phyloP scores from a whole-genome alignment of 1,284 basidiomycete species.

The Volvariella volvacea region DNA sequence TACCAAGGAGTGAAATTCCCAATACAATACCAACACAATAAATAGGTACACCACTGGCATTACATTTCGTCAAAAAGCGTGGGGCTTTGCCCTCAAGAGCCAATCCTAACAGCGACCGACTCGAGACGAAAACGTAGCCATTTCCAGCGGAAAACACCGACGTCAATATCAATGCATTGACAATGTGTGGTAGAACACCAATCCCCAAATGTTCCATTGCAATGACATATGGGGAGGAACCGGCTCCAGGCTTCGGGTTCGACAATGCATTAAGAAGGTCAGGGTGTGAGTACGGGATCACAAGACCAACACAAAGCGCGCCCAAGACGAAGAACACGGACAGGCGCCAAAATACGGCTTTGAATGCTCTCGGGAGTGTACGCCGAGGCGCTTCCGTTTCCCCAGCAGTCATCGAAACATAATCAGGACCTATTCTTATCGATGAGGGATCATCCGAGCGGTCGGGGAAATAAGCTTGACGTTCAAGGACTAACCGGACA shows the following conservation, averaged over 20 bases:
- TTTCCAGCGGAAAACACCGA: constrained; percentile 76
- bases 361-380: constrained; percentile 35
- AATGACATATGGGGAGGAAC: constrained; percentile 66
- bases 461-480: neutral
- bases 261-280: constrained; percentile 39
- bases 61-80: constrained; percentile 44
- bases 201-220: constrained; percentile 61
- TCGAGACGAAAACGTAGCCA: constrained; percentile 69
- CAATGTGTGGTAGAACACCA: constrained; percentile 53
- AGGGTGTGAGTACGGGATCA: constrained; percentile 60
- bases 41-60: constrained; percentile 58
- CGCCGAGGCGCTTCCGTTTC: constrained; percentile 35
- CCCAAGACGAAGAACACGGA: constrained; percentile 48
- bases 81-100: constrained; percentile 63
- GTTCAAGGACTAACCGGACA: constrained; percentile 23
- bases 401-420: constrained; percentile 42
- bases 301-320: constrained; percentile 56
- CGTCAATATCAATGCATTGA: constrained; percentile 61
- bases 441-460: constrained; percentile 1
- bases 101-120: constrained; percentile 70
- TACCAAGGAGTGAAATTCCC: constrained; percentile 33
- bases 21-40: constrained; percentile 34
- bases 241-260: constrained; percentile 46
- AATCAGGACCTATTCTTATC: constrained; percentile 32
- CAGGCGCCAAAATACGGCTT: constrained; percentile 37